Conservation (phyloP, 305 asterid species). For the Fraxinus xanthoxyloides region DNA sequence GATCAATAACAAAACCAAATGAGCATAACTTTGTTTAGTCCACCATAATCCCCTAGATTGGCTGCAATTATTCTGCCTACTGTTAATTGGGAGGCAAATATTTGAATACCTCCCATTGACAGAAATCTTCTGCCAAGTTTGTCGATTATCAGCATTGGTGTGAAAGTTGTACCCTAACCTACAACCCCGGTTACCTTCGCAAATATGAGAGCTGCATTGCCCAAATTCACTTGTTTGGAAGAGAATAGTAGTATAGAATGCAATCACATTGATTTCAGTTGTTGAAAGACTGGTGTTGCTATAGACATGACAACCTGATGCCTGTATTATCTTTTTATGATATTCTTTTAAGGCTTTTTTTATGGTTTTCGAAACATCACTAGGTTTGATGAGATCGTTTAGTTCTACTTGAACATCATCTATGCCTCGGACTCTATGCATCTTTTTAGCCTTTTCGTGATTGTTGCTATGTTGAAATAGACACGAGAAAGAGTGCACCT, state of each 20-base stretch:
- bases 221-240: conserved; percentile 54
- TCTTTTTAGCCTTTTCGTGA: conserved; percentile 30
- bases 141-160: not conserved
- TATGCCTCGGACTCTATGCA: conserved; percentile 50
- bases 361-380: conserved; percentile 27
- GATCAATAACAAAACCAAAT: not conserved
- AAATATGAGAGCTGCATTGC: conserved; percentile 70
- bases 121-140: not conserved
- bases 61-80: not conserved
- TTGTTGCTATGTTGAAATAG: conserved; percentile 41
- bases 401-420: conserved; percentile 51
- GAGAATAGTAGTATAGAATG: conserved; percentile 64
- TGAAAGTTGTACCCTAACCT: not conserved
- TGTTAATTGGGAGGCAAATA: not conserved
- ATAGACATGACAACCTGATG: conserved; percentile 68
- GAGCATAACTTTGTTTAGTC: not conserved
- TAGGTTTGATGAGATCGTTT: conserved; percentile 53
- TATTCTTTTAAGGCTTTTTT: conserved; percentile 36
- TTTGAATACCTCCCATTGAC: not conserved
- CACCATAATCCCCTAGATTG: not conserved
- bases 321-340: conserved; percentile 38
- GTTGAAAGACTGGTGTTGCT: conserved; percentile 76
- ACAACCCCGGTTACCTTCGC: conserved; percentile 28
- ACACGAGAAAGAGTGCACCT: conserved; percentile 58
- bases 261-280: conserved; percentile 71